A percentile compares a stretch with the other conserved stretches of the same genome.
Conservation (phyloP, 306 rosid species). For the Morella rubra region DNA sequence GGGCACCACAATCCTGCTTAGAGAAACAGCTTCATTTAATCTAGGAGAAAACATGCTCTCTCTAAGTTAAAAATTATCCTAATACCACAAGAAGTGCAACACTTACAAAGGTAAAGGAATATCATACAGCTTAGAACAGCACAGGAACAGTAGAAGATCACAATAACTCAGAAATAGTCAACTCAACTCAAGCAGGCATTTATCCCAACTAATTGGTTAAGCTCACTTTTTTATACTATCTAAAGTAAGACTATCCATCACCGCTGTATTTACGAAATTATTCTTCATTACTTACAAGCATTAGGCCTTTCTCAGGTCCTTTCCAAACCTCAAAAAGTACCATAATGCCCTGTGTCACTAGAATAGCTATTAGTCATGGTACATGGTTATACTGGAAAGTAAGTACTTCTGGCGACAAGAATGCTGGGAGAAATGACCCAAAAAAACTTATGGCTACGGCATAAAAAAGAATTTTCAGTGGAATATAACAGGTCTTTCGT, state of each 20-base stretch:
- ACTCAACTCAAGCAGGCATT: background rate
- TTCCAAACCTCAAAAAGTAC: background rate
- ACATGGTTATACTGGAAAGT: background rate
- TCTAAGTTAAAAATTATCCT: background rate
- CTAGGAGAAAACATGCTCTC: constrained; percentile 38
- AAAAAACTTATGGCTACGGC: background rate
- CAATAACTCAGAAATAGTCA: background rate
- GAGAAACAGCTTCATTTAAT: constrained; percentile 48
- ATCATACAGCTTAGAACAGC: background rate
- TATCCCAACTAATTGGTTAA: background rate
- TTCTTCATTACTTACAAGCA: background rate
- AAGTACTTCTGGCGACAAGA: background rate
- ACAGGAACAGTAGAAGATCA: background rate
- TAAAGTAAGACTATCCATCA: background rate
- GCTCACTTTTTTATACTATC: background rate
- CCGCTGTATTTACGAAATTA: background rate
- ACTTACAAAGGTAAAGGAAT: background rate
- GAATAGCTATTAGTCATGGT: background rate
- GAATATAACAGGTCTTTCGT: background rate
- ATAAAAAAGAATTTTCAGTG: background rate
- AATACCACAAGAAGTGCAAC: background rate
- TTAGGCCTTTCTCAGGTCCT: background rate
- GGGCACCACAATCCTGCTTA: constrained; percentile 96
- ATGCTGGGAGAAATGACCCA: background rate
- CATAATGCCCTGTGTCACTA: background rate